A percentile compares a stretch with the other conserved stretches of the same genome.
These are phyloP conservation scores for Phytophthora sansomeana DNA, from an alignment of 352 stramenopile genomes.

Conservation along the genomic window DNA sequence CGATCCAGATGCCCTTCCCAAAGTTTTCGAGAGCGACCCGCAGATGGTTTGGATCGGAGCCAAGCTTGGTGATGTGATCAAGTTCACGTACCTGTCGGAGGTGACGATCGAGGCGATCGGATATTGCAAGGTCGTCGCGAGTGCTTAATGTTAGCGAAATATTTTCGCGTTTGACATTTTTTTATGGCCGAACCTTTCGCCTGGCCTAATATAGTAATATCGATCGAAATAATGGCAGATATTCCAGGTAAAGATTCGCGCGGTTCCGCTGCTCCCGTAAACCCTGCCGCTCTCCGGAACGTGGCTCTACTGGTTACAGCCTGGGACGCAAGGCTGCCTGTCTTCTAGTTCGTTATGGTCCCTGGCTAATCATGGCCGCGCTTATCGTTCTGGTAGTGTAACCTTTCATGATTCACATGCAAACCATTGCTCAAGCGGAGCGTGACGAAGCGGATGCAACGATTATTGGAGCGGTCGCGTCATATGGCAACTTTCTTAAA, in stretches of 20 bases:
- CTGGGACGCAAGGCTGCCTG: no score
- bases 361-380: neutral
- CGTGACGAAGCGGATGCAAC: neutral
- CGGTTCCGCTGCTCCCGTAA: no score
- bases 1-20: neutral
- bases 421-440: no score
- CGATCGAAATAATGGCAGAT: neutral
- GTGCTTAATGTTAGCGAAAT: neutral
- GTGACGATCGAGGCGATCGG: neutral
- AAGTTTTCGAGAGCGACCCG: neutral
- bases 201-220: neutral
- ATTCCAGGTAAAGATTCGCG: neutral
- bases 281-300: no score
- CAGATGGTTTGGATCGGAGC: neutral
- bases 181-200: neutral
- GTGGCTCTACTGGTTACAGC: no score
- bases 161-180: neutral
- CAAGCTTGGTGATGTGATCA: neutral
- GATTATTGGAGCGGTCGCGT: neutral
- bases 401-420: no score
- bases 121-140: neutral
- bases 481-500: neutral
- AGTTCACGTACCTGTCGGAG: neutral
- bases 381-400: no score
- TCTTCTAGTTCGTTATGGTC: no score